Percentiles rank a stretch among this genome's conserved stretches.
These are phyloP conservation scores for Trichomonascaceae sp. DNA, from an alignment of 1,139 yeast genomes.

Conservation along the genomic window DNA sequence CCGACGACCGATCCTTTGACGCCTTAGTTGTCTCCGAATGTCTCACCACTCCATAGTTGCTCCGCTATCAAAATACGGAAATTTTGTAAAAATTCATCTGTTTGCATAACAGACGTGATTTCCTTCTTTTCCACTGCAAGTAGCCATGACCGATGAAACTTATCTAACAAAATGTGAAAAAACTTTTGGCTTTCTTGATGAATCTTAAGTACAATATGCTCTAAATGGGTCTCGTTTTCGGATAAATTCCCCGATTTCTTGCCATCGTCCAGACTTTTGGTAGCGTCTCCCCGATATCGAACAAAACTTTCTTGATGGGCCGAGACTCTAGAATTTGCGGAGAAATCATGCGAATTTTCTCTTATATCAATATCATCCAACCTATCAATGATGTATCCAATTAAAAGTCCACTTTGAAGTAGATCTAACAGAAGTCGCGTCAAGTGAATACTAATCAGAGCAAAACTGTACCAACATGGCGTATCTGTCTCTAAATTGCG, in stretches of 20 bases:
- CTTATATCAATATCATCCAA: background rate
- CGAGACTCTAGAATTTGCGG: background rate
- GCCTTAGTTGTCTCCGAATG: background rate
- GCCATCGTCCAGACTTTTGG: background rate
- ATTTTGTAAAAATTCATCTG: slow-evolving; percentile 24
- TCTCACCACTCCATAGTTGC: slow-evolving; percentile 8
- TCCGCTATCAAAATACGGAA: slow-evolving; percentile 12
- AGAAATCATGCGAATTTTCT: background rate
- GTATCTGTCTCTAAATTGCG: slow-evolving; percentile 21
- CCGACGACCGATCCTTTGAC: background rate
- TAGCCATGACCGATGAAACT: slow-evolving; percentile 31
- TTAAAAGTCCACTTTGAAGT: slow-evolving; percentile 9
- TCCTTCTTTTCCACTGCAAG: slow-evolving; percentile 21
- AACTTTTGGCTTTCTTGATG: slow-evolving; percentile 7
- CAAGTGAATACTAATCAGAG: slow-evolving; percentile 34
- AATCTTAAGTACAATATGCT: background rate
- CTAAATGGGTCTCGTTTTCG: background rate
- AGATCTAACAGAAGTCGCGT: slow-evolving; percentile 23
- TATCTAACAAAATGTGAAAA: slow-evolving; percentile 21
- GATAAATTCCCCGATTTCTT: background rate
- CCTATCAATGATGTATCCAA: slow-evolving; percentile 8
- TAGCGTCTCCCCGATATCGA: background rate
- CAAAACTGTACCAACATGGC: slow-evolving; percentile 34
- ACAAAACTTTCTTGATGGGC: background rate
- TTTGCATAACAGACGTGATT: slow-evolving; percentile 31